Conservation (phyloP, 176 grass and related monocot genomes). For the Otatea glauca region DNA sequence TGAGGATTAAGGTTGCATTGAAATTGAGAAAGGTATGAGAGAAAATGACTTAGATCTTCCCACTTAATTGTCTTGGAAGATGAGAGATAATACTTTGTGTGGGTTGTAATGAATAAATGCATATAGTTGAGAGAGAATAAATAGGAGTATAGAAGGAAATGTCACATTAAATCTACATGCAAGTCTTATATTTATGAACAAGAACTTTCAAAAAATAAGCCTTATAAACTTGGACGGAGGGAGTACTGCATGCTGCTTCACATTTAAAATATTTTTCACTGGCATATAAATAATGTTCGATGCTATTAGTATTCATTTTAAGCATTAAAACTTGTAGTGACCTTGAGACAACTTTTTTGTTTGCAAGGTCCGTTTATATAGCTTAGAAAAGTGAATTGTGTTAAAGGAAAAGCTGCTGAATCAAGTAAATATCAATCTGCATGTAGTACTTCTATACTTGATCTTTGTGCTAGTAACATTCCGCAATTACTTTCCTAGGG, state of each 20-base stretch:
- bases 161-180: no score
- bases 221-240: no score
- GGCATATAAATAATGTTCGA: neutral
- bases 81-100: no score
- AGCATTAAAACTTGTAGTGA: neutral
- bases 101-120: no score
- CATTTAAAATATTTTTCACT: conserved; percentile 20
- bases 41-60: no score
- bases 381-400: neutral
- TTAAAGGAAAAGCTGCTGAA: conserved; percentile 13
- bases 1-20: no score
- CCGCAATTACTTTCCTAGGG: neutral
- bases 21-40: no score
- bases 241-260: conserved; percentile 9
- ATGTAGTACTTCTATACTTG: conserved; percentile 21
- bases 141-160: no score
- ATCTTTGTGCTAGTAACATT: conserved; percentile 3
- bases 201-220: no score
- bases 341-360: neutral
- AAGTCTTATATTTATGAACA: no score
- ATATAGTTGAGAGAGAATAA: no score
- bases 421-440: conserved; percentile 15
- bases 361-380: neutral
- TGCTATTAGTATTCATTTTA: neutral
- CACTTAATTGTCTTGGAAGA: no score